Percentiles rank a stretch among this genome's conserved stretches.
Conservation (phyloP, 306 rosid genomes). For the Cucurbita ficifolia region DNA sequence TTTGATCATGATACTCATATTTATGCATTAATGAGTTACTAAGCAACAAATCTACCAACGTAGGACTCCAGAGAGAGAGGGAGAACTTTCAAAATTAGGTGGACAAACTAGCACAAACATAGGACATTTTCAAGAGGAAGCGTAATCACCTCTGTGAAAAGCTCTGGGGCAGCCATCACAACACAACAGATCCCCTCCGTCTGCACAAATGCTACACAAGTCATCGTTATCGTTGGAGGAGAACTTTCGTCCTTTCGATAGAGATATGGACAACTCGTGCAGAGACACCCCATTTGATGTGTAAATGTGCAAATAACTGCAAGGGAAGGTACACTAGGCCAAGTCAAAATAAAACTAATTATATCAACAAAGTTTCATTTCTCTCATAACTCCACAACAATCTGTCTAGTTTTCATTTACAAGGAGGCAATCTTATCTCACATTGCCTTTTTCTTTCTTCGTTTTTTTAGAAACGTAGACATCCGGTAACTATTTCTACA, state of each 20-base stretch:
- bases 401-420: neutral
- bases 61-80: neutral
- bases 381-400: neutral
- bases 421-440: neutral
- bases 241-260: slow-evolving; percentile 45
- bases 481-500: neutral
- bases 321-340: slow-evolving; percentile 6
- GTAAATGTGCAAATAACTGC: slow-evolving; percentile 82
- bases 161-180: slow-evolving; percentile 94
- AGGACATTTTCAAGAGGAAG: neutral
- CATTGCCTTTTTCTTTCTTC: neutral
- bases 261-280: slow-evolving; percentile 65
- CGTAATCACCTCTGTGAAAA: slow-evolving; percentile 54
- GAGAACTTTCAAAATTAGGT: neutral
- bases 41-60: neutral
- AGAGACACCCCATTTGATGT: slow-evolving; percentile 87
- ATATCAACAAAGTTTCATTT: neutral
- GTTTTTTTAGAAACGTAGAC: neutral
- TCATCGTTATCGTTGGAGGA: slow-evolving; percentile 55
- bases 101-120: neutral
- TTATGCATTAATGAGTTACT: neutral
- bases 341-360: slow-evolving; percentile 5
- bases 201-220: slow-evolving; percentile 65
- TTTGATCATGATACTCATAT: neutral
- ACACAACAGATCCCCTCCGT: slow-evolving; percentile 77